Percentiles rank a stretch among this genome's conserved stretches.
Evolutionary conservation across 2,329 filamentous ascomycete species (phyloP).

Genomic region (Pyrenophora seminiperda): DNA sequence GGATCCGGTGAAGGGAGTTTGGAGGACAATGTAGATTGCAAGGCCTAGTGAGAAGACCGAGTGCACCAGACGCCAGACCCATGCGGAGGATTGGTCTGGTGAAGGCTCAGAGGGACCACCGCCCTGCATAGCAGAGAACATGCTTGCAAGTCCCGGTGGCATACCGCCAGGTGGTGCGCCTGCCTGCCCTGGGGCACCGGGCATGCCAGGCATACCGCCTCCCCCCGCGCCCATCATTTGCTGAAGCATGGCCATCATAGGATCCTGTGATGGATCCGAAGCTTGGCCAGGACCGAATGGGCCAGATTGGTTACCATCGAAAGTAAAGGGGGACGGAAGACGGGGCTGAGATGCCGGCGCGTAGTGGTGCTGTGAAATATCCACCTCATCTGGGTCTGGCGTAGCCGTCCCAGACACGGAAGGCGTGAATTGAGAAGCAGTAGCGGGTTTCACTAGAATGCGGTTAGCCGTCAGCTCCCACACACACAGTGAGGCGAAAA

Average conservation of each 20-base stretch:
- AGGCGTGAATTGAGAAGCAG: slow-evolving; percentile 23
- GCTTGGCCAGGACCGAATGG: slow-evolving; percentile 27
- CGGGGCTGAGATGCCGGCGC: slow-evolving; percentile 57
- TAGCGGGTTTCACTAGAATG: slow-evolving; percentile 29
- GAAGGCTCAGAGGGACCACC: slow-evolving; percentile 44
- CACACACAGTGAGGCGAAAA: neutral
- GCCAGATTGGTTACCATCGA: slow-evolving; percentile 30
- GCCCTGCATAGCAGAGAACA: slow-evolving; percentile 54
- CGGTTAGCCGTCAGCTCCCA: slow-evolving; percentile 27
- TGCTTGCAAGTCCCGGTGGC: slow-evolving; percentile 50
- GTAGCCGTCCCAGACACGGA: slow-evolving; percentile 37
- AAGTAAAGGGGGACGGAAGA: slow-evolving; percentile 44
- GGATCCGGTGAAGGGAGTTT: slow-evolving; percentile 71
- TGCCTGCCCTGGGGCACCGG: slow-evolving; percentile 31
- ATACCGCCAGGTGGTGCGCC: slow-evolving; percentile 40
- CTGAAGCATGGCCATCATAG: slow-evolving; percentile 75
- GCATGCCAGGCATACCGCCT: slow-evolving; percentile 44
- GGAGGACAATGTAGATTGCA: slow-evolving; percentile 71
- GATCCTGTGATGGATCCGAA: slow-evolving; percentile 57
- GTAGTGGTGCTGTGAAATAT: slow-evolving; percentile 78
- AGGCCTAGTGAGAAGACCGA: slow-evolving; percentile 72
- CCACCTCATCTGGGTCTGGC: slow-evolving; percentile 72
- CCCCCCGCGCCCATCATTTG: slow-evolving; percentile 66
- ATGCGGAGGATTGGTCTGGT: slow-evolving; percentile 52
- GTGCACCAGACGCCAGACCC: slow-evolving; percentile 75